A percentile compares a stretch with the other conserved stretches of the same genome.
These are phyloP conservation scores for Leishmania major DNA, from an alignment of 208 protist genomes.

Conservation along the genomic window DNA sequence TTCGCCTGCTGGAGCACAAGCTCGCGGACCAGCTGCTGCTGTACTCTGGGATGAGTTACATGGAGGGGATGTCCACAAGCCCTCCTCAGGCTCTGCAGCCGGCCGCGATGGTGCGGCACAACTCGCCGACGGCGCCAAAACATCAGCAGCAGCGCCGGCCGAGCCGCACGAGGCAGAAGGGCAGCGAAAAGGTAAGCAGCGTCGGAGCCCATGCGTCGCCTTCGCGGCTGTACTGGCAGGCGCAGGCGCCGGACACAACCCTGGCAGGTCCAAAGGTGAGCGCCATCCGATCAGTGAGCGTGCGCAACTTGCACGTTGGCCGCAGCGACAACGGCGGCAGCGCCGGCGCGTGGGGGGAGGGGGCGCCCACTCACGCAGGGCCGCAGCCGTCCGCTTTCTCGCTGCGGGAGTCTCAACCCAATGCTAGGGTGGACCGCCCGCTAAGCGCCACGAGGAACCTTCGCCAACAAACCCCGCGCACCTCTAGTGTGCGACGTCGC, in stretches of 20 bases:
- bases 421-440: neutral
- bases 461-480: neutral
- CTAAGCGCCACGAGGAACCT: neutral
- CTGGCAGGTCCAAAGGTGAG: neutral
- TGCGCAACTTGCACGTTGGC: neutral
- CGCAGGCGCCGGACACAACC: constrained; percentile 12
- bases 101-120: neutral
- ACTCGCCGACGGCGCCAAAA: neutral
- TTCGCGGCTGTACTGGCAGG: constrained; percentile 14
- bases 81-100: neutral
- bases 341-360: neutral
- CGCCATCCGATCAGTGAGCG: constrained; percentile 9
- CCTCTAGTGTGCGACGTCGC: neutral
- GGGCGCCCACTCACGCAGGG: neutral
- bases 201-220: neutral
- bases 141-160: constrained; percentile 1
- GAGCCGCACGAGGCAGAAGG: neutral
- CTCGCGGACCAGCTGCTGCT: constrained; percentile 70
- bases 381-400: neutral
- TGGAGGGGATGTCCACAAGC: neutral
- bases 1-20: constrained; percentile 80
- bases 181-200: neutral
- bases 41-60: constrained; percentile 16
- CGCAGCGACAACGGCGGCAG: neutral
- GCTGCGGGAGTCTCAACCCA: neutral